Conservation (phyloP, 164 flowering plant species). For the Chimonanthus salicifolius region DNA sequence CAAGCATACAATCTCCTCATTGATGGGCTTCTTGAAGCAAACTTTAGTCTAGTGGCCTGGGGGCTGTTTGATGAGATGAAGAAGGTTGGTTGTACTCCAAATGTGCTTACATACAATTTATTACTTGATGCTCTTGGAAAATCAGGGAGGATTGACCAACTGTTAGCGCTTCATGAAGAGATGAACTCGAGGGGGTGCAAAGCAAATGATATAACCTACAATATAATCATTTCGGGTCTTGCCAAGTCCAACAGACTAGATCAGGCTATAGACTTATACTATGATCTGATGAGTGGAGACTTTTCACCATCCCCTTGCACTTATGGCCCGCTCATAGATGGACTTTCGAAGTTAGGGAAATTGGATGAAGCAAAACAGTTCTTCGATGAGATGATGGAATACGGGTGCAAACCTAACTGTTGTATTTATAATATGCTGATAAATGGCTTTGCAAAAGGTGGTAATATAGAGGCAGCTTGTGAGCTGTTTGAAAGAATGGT, state of each 20-base stretch:
- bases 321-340: constrained; percentile 90
- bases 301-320: constrained; percentile 84
- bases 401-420: constrained; percentile 81
- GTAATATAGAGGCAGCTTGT: constrained; percentile 58
- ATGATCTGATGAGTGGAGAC: constrained; percentile 67
- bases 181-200: constrained; percentile 59
- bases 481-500: constrained; percentile 64
- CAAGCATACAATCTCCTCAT: constrained; percentile 53
- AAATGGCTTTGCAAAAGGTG: constrained; percentile 78
- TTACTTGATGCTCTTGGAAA: constrained; percentile 68
- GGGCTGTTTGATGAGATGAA: constrained; percentile 63
- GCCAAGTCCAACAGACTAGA: constrained; percentile 52
- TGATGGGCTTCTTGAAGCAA: constrained; percentile 55
- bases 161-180: constrained; percentile 54
- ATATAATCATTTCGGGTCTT: constrained; percentile 70
- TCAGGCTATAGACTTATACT: constrained; percentile 63
- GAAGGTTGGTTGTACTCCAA: constrained; percentile 46
- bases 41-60: constrained; percentile 40
- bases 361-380: constrained; percentile 66
- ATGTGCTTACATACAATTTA: constrained; percentile 64
- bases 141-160: constrained; percentile 42
- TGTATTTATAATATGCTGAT: constrained; percentile 83
- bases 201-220: constrained; percentile 63
- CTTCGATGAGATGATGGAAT: constrained; percentile 73
- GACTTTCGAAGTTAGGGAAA: constrained; percentile 65